Evolutionary conservation across 176 grass and related monocot species (phyloP).

Genomic region (Melocanna baccifera): DNA sequence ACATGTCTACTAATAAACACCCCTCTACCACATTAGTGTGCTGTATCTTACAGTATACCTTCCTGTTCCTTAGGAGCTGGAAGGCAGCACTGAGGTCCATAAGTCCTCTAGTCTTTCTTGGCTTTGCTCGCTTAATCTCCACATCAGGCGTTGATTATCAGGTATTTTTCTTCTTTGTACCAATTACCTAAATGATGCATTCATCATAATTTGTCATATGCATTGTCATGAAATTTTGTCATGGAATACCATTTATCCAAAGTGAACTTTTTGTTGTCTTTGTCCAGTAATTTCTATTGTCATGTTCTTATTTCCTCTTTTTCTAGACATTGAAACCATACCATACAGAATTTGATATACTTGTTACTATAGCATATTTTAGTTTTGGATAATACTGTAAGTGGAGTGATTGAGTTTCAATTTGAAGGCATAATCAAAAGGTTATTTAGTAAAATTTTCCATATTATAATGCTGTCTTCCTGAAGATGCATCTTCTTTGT

Average conservation of each 20-base stretch:
- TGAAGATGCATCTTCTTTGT: slow-evolving; percentile 26
- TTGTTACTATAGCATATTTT: slow-evolving; percentile 10
- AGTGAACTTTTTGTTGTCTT: background rate
- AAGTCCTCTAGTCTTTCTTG: slow-evolving; percentile 84
- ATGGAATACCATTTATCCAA: background rate
- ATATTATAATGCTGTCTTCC: slow-evolving; percentile 24
- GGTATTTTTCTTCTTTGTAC: slow-evolving; percentile 39
- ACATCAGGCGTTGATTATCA: slow-evolving; percentile 91
- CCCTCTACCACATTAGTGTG: background rate
- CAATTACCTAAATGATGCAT: slow-evolving; percentile 29
- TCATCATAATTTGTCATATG: slow-evolving; percentile 2
- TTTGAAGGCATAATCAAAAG: background rate
- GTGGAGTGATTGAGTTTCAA: background rate
- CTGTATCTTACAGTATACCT: slow-evolving; percentile 29
- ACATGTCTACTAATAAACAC: background rate
- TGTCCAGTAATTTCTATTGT: background rate
- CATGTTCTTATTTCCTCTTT: background rate
- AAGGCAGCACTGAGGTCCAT: slow-evolving; percentile 50
- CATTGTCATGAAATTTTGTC: background rate
- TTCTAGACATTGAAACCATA: background rate
- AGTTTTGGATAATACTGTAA: background rate
- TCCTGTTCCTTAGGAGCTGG: slow-evolving; percentile 59
- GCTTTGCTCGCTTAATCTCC: slow-evolving; percentile 86
- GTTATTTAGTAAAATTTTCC: background rate
- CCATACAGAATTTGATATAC: background rate